These are phyloP conservation scores for Rhododendron simsii DNA, from an alignment of 148 eudicot species.

Conservation along the genomic window DNA sequence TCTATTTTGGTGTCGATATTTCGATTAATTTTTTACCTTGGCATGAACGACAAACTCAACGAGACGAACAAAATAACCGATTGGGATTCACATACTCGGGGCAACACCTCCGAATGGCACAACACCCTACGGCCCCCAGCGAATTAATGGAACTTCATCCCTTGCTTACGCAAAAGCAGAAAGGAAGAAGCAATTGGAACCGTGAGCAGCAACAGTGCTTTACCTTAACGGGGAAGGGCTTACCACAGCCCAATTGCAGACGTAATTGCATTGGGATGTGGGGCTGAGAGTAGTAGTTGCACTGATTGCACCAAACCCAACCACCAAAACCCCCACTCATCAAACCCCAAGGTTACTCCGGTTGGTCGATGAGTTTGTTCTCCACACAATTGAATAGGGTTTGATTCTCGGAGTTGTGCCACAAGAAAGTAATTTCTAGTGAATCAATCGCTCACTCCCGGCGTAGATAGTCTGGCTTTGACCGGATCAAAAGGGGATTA, in stretches of 20 bases:
- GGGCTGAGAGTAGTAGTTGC: not conserved
- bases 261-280: not conserved
- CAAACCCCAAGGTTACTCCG: not conserved
- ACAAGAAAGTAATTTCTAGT: too few species aligned
- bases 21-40: not conserved
- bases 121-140: not conserved
- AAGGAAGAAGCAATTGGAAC: not conserved
- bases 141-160: not conserved
- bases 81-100: not conserved
- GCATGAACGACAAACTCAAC: too few species aligned
- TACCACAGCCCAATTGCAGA: not conserved
- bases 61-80: not conserved
- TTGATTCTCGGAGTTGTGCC: not conserved
- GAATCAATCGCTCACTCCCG: too few species aligned
- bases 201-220: not conserved
- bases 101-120: not conserved
- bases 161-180: not conserved
- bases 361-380: not conserved
- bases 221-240: not conserved
- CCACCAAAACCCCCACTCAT: not conserved
- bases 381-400: too few species aligned
- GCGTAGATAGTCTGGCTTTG: too few species aligned
- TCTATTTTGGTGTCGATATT: not conserved
- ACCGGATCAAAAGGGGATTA: not conserved
- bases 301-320: slow-evolving; percentile 1